These are phyloP conservation scores for Aspergillus bombycis DNA, from an alignment of 2,329 filamentous ascomycete species.

Conservation along the genomic window DNA sequence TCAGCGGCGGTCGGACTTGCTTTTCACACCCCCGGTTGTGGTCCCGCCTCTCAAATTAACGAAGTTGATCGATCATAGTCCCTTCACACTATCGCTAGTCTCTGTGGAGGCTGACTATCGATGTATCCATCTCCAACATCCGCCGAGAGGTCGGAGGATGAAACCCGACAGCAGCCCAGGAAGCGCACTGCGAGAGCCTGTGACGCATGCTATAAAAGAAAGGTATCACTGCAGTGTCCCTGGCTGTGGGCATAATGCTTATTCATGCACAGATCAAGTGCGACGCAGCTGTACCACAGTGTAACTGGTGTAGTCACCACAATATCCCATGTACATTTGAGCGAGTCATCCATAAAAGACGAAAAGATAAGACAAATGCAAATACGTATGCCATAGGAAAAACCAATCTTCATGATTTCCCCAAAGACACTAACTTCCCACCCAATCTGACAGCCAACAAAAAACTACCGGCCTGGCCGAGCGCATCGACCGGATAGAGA, in stretches of 20 bases:
- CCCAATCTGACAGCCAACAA: constrained; percentile 20
- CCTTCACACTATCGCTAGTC: background rate
- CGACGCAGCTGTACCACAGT: constrained; percentile 47
- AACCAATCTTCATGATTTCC: background rate
- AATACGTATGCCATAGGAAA: constrained; percentile 23
- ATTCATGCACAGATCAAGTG: constrained; percentile 52
- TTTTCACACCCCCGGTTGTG: background rate
- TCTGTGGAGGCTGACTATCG: background rate
- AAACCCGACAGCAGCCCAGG: constrained; percentile 13
- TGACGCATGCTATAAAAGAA: constrained; percentile 55
- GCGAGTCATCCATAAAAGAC: constrained; percentile 31
- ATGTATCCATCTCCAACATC: constrained; percentile 24
- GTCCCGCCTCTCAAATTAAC: background rate
- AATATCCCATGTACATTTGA: constrained; percentile 52
- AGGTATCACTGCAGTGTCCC: constrained; percentile 38
- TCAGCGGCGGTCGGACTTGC: constrained; percentile 13
- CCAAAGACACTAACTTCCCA: background rate
- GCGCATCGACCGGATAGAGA: constrained; percentile 46
- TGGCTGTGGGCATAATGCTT: constrained; percentile 6
- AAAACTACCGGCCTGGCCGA: constrained; percentile 38
- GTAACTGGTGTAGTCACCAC: constrained; percentile 57
- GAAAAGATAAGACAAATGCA: constrained; percentile 29
- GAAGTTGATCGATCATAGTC: background rate
- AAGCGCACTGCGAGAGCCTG: constrained; percentile 46
- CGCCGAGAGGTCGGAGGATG: constrained; percentile 25